These are phyloP conservation scores for Fusarium odoratissimum DNA, from an alignment of 2,329 filamentous ascomycete genomes.

Conservation along the genomic window DNA sequence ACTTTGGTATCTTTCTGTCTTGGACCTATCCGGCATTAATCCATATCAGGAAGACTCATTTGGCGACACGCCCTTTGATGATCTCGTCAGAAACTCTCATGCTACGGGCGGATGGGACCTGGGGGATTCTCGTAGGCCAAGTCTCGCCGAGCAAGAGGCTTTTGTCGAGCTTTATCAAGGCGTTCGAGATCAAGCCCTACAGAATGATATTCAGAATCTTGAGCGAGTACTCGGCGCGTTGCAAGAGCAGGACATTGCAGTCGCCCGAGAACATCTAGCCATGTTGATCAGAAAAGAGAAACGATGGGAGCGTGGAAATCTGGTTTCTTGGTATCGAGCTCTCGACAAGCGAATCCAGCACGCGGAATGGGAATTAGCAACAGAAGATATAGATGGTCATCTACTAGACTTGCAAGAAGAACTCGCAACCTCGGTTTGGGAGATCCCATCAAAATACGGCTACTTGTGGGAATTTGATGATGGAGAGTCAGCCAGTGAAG, in stretches of 20 bases:
- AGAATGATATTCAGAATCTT: background rate
- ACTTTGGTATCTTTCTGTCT: background rate
- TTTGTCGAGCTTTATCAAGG: conserved; percentile 22
- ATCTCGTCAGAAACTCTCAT: fast-evolving
- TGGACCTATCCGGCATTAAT: background rate
- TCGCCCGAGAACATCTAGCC: background rate
- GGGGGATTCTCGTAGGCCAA: fast-evolving
- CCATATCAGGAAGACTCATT: background rate
- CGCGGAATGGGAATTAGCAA: background rate
- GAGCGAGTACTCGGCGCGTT: background rate
- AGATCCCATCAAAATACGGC: background rate
- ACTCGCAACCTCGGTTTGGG: background rate
- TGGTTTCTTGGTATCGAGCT: conserved; percentile 21
- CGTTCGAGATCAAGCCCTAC: conserved; percentile 19
- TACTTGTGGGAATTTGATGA: background rate
- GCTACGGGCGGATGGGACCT: fast-evolving
- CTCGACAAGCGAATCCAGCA: conserved; percentile 14
- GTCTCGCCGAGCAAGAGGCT: background rate
- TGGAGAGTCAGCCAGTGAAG: background rate
- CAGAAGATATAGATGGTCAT: conserved; percentile 9
- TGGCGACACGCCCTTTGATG: background rate
- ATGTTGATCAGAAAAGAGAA: conserved; percentile 4
- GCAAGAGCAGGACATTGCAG: background rate
- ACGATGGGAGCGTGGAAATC: background rate
- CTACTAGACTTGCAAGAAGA: conserved; percentile 18